Evolutionary conservation across 23 red algal genomes (phyloP).

Genomic region (Gracilaria domingensis): DNA sequence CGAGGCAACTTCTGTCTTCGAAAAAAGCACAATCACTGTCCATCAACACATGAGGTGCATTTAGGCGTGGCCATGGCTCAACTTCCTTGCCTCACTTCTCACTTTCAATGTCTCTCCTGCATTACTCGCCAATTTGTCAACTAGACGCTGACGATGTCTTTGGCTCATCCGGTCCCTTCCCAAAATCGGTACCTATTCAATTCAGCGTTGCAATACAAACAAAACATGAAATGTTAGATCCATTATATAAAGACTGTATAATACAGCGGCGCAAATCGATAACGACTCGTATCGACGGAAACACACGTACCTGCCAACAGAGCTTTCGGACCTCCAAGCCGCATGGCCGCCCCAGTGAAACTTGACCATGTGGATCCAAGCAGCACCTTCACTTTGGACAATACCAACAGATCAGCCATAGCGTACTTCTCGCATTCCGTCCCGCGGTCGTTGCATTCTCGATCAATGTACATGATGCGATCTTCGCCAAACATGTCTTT

Average conservation of each 20-base stretch:
- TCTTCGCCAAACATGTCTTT: constrained; percentile 50
- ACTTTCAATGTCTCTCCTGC: not conserved
- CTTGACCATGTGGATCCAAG: constrained; percentile 83
- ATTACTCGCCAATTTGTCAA: not conserved
- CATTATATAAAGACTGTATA: too few species aligned
- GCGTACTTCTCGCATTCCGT: constrained; percentile 75
- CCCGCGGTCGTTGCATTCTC: constrained; percentile 71
- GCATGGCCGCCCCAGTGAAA: constrained; percentile 84
- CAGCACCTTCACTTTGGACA: constrained; percentile 64
- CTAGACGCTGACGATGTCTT: not conserved
- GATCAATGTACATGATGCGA: constrained; percentile 55
- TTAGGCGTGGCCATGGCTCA: too few species aligned
- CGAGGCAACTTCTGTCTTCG: not conserved
- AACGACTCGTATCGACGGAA: not conserved
- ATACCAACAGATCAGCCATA: constrained; percentile 73
- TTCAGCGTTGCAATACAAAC: not conserved
- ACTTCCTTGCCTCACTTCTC: not conserved
- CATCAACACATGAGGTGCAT: not conserved
- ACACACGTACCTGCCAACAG: constrained; percentile 65
- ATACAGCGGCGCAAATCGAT: too few species aligned
- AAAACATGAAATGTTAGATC: not conserved
- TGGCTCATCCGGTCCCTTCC: not conserved
- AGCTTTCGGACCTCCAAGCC: constrained; percentile 80
- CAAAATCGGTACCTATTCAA: constrained; percentile 34
- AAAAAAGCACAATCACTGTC: not conserved